Conservation (phyloP, 1,284 basidiomycete genomes). For the Vanrija sp. region DNA sequence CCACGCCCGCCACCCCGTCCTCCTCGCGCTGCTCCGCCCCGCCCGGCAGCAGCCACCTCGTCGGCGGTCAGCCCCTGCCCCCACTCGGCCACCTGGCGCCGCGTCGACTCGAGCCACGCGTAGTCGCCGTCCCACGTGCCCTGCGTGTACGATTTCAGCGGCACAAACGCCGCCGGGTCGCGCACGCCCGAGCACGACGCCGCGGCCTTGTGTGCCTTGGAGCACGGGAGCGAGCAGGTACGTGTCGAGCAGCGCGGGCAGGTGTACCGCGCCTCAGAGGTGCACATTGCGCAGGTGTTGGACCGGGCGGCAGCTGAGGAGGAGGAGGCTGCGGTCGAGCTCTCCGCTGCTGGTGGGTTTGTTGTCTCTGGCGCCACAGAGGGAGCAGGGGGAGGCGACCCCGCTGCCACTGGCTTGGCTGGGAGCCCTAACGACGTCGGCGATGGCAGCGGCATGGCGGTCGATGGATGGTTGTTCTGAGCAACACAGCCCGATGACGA, state of each 20-base stretch:
- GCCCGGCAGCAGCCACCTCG: conserved; percentile 11
- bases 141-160: conserved; percentile 74
- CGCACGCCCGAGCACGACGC: conserved; percentile 69
- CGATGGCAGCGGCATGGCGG: conserved; percentile 1
- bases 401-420: neutral
- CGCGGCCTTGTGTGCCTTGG: conserved; percentile 62
- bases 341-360: neutral
- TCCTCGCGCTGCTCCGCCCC: conserved; percentile 3
- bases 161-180: conserved; percentile 67
- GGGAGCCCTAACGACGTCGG: conserved; percentile 2
- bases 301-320: neutral
- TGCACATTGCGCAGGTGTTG: conserved; percentile 24
- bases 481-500: neutral
- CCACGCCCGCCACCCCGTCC: conserved; percentile 32
- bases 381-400: neutral
- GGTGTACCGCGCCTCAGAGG: conserved; percentile 61
- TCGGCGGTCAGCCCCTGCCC: conserved; percentile 61
- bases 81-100: conserved; percentile 65
- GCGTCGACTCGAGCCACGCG: conserved; percentile 72
- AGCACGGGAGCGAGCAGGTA: conserved; percentile 72
- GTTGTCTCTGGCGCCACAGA: neutral
- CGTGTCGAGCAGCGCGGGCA: conserved; percentile 69
- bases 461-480: neutral
- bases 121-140: conserved; percentile 82
- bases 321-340: neutral